These are phyloP conservation scores for Codiaeum variegatum DNA, from an alignment of 441 rosid genomes.

Conservation along the genomic window DNA sequence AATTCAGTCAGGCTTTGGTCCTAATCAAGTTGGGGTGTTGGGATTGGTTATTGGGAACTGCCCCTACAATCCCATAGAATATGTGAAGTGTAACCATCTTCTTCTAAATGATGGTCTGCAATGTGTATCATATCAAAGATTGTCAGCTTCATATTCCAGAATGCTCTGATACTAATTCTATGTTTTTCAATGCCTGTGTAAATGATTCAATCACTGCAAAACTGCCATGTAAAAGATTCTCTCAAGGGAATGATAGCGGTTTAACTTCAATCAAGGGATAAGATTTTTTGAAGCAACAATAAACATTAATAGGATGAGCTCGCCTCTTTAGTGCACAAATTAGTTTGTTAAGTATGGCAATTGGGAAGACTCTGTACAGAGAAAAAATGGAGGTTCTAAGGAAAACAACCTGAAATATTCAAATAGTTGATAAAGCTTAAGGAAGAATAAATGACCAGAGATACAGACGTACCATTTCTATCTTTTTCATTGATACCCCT, in stretches of 20 bases:
- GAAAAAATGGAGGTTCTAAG: not conserved
- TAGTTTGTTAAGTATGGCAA: not conserved
- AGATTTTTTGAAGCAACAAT: not conserved
- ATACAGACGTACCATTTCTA: slow-evolving; percentile 34
- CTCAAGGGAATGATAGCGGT: not conserved
- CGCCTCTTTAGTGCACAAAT: not conserved
- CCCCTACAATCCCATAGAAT: not conserved
- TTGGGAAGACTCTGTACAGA: not conserved
- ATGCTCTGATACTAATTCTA: too few species aligned
- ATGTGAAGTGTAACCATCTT: not conserved
- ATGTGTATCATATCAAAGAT: not conserved
- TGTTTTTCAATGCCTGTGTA: too few species aligned
- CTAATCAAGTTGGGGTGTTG: not conserved
- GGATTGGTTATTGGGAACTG: not conserved
- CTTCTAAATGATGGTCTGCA: not conserved
- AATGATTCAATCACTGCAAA: not conserved
- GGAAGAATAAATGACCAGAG: not conserved
- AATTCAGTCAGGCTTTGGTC: not conserved
- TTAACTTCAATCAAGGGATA: not conserved
- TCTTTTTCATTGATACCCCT: slow-evolving; percentile 53
- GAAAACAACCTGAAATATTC: not conserved
- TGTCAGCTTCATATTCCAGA: too few species aligned
- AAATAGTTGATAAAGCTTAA: not conserved
- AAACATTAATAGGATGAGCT: not conserved
- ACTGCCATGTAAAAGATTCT: not conserved